Evolutionary conservation across 2,329 filamentous ascomycete genomes (phyloP), one percentile per base, ranked within the genome.

Genomic region (Rhynchosporium agropyri): DNA sequence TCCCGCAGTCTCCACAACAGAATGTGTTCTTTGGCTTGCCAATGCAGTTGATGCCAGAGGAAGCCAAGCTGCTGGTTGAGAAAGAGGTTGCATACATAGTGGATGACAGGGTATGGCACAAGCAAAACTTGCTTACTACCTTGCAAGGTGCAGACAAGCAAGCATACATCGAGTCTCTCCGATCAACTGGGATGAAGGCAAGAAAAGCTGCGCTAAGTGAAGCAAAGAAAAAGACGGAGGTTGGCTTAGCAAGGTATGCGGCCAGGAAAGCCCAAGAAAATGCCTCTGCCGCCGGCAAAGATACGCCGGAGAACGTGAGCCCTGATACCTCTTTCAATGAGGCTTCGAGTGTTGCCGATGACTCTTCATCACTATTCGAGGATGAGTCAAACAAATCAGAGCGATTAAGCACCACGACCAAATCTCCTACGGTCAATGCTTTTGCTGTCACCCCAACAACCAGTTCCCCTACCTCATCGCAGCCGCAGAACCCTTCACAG

Each of bases 11-110:
- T 62, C 92, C 93, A 5, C 94, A 96, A 70, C 95, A 99, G 77
- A 98, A 97, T 78, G 84, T 97, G 63, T 98, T 98, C 74, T 84
- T 94, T 63, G 91, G 93, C 51, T 79, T 98, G 56, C 95, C 95
- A 2, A 79, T 98, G 31, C 90, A 97, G 79, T 81, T 99, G 50
- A 91, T 95, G 80, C 89, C 91, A 1, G 95, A 98, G 78, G 95
- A 99, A 79, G 93, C 89, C 3, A 84, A 87, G 67, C 78, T 95
- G 60, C 83, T 99, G 33, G 87, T 96, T 63, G 88, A 92, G 69
- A 89, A 88, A 69, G 86, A 85, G 63, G 84, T 87, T 70, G 94
- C 87, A 48, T 91, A 89, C 76, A 82, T 97, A 69, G 87, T 94
- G 70, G 91, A 97, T 75, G 93, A 96, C 77, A 81, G 82, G 58